Evolutionary conservation across 352 stramenopile genomes (phyloP).

Genomic region (Pythium coloratum): DNA sequence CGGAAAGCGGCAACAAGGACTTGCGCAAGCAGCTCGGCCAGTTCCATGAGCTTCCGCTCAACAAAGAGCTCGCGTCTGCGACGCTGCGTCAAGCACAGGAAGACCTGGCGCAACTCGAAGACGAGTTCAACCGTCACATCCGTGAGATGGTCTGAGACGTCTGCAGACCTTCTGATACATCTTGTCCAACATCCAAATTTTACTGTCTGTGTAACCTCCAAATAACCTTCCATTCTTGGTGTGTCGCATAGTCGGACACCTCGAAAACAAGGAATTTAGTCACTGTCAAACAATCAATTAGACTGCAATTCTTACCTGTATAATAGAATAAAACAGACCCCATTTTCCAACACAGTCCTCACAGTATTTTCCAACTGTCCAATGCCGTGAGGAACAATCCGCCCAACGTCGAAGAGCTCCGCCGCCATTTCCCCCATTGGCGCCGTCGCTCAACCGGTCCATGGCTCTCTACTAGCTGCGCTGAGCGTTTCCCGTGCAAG

Average conservation of each 20-base stretch:
- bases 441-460: neutral
- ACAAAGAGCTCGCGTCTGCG: conserved; percentile 38
- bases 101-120: conserved; percentile 43
- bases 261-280: neutral
- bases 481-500: neutral
- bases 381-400: conserved; percentile 4
- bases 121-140: conserved; percentile 53
- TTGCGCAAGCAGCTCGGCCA: conserved; percentile 32
- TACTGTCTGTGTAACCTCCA: neutral
- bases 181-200: neutral
- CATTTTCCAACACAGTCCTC: neutral
- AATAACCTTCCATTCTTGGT: neutral
- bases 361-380: conserved; percentile 10
- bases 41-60: conserved; percentile 42
- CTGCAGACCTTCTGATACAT: neutral
- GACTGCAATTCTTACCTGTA: neutral
- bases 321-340: neutral
- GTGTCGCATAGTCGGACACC: neutral
- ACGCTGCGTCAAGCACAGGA: conserved; percentile 33
- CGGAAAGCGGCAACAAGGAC: conserved; percentile 33
- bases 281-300: neutral
- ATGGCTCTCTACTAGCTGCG: neutral
- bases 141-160: conserved; percentile 38
- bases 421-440: neutral
- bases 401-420: conserved; percentile 1